Evolutionary conservation across 2,329 filamentous ascomycete genomes (phyloP).

Genomic region (Fusarium tricinctum): DNA sequence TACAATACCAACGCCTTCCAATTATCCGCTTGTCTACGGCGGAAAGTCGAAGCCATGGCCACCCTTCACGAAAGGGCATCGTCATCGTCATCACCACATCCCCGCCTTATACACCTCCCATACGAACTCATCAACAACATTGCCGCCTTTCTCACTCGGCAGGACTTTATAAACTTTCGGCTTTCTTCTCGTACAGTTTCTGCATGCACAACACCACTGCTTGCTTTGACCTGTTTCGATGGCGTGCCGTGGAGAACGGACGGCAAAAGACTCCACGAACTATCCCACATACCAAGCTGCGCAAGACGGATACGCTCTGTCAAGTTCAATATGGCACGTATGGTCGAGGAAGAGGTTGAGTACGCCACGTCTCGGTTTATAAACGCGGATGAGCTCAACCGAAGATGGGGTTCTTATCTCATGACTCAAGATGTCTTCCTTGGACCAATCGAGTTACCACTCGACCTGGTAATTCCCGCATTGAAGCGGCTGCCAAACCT

Average conservation of each 20-base stretch:
- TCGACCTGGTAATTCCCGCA: conserved; percentile 30
- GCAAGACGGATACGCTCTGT: conserved; percentile 59
- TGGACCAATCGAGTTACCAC: conserved; percentile 13
- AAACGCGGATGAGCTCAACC: conserved; percentile 1
- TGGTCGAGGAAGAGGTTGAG: conserved; percentile 22
- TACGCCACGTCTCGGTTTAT: not conserved
- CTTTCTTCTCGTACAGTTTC: conserved; percentile 41
- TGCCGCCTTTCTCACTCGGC: conserved; percentile 57
- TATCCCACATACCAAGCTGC: conserved; percentile 60
- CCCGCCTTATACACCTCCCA: conserved; percentile 48
- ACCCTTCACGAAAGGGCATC: not conserved
- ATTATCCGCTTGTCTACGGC: not conserved
- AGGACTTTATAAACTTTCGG: conserved; percentile 59
- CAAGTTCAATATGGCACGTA: conserved; percentile 59
- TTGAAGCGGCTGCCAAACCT: conserved; percentile 40
- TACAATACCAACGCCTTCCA: not conserved
- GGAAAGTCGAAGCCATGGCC: not conserved
- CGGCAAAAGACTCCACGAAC: conserved; percentile 59
- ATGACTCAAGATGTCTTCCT: conserved; percentile 18
- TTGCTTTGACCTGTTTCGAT: conserved; percentile 54
- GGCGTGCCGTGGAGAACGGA: conserved; percentile 62
- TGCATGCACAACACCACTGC: conserved; percentile 10
- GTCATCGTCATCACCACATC: conserved; percentile 11
- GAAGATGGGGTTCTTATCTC: conserved; percentile 22
- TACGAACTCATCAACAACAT: conserved; percentile 60